A percentile compares a stretch with the other conserved stretches of the same genome.
Conservation (phyloP, 2,329 filamentous ascomycete genomes). For the Curvularia sp. region DNA sequence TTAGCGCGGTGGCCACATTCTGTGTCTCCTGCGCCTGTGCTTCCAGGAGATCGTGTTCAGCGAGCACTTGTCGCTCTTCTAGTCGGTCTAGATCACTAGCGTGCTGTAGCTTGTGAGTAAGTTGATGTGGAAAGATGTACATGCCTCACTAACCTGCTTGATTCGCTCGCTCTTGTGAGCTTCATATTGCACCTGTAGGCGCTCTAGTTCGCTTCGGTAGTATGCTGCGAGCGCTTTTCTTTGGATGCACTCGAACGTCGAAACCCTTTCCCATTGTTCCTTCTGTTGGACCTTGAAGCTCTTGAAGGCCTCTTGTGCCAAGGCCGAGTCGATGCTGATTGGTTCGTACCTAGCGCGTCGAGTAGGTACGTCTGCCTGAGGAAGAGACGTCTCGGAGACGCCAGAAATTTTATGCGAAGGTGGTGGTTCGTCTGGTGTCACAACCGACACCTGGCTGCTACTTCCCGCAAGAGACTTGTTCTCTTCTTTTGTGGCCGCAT, state of each 20-base stretch:
- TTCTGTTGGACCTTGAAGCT: constrained; percentile 37
- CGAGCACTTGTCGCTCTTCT: constrained; percentile 54
- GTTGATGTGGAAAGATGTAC: constrained; percentile 5
- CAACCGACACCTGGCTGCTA: constrained; percentile 22
- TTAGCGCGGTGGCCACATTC: constrained; percentile 55
- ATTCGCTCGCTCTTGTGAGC: constrained; percentile 28
- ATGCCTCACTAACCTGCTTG: constrained; percentile 37
- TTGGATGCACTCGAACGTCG: constrained; percentile 45
- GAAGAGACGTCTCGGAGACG: constrained; percentile 17
- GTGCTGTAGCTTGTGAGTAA: constrained; percentile 45
- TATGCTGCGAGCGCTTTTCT: constrained; percentile 38
- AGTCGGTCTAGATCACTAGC: constrained; percentile 49
- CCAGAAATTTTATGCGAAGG: constrained; percentile 12
- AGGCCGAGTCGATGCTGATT: constrained; percentile 29
- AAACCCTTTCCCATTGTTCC: constrained; percentile 40
- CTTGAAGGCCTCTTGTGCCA: constrained; percentile 39
- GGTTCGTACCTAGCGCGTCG: constrained; percentile 24
- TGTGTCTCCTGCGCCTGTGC: constrained; percentile 52
- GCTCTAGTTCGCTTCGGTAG: constrained; percentile 32
- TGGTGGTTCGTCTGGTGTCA: constrained; percentile 28
- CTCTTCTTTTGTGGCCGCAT: constrained; percentile 50
- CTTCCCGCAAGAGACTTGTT: constrained; percentile 37
- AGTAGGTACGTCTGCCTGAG: constrained; percentile 14
- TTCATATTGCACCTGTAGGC: constrained; percentile 32
- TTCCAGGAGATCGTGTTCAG: constrained; percentile 53